Evolutionary conservation across 2,329 filamentous ascomycete genomes (phyloP).

Genomic region (Exophiala mesophila): DNA sequence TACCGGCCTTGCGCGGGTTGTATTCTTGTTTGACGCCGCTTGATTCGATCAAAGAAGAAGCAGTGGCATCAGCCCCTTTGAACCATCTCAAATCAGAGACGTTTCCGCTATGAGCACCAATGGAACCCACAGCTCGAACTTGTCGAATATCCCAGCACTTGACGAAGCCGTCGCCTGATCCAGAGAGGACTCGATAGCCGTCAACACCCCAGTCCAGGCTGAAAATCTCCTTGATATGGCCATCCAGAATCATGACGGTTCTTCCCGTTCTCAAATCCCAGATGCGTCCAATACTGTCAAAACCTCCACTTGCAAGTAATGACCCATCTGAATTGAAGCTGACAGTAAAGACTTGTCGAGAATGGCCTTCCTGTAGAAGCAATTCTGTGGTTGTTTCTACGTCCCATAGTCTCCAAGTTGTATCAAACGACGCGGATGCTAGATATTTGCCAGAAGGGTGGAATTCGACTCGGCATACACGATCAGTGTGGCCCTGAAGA

Average conservation of each 20-base stretch:
- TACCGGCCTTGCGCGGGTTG: conserved; percentile 72
- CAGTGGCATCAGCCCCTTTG: conserved; percentile 73
- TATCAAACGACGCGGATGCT: conserved; percentile 91
- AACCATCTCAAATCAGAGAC: conserved; percentile 94
- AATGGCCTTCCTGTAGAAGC: conserved; percentile 88
- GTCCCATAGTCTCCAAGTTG: conserved; percentile 96
- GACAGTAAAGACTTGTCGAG: conserved; percentile 84
- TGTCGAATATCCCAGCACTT: conserved; percentile 98
- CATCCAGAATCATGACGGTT: conserved; percentile 92
- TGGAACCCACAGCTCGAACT: conserved; percentile 73
- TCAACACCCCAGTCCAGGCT: conserved; percentile 89
- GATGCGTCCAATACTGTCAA: conserved; percentile 89
- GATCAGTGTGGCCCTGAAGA: conserved; percentile 74
- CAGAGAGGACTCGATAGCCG: conserved; percentile 86
- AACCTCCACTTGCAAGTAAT: conserved; percentile 80
- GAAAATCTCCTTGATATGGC: conserved; percentile 89
- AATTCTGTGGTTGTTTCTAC: conserved; percentile 79
- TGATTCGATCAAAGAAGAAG: conserved; percentile 16
- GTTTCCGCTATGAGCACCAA: conserved; percentile 85
- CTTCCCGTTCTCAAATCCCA: conserved; percentile 92
- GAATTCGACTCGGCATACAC: conserved; percentile 89
- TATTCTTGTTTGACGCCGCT: conserved; percentile 25
- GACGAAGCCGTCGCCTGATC: conserved; percentile 88
- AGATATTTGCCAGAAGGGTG: conserved; percentile 87
- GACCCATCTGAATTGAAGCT: conserved; percentile 90